Evolutionary conservation across 2,329 filamentous ascomycete species (phyloP), one percentile per base, ranked within the genome.

Genomic region (Aspergillus novoparasiticus): DNA sequence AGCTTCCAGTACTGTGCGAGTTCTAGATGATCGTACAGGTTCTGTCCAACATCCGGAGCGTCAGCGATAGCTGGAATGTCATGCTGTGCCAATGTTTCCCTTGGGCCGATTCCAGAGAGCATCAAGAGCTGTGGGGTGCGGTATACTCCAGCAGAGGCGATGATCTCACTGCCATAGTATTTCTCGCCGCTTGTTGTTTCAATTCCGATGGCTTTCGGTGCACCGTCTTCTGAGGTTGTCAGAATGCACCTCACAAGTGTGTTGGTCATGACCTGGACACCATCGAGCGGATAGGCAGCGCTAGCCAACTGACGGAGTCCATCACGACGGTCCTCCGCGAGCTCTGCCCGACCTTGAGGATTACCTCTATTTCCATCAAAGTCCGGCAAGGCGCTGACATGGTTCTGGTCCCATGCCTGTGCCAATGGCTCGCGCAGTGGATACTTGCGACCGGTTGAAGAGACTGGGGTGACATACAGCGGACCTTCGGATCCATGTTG

Each of bases 81-180:
- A 34, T 73, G 65, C 10, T 70, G 45, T 21, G 68, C 16, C 30
- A 79, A 67, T 11, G 70, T 68, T 1, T 61, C 58, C 10, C 54
- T 46, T 32, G 72, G 68, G 3, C 73, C 74, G 23, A 76, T 68
- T 5, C 74, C 74, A 1, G 72, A 74, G 9, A 75, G 66, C 71
- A 75, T 73, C 14, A 76, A 66, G 4, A 76, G 67, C 59, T 82
- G 80, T 0, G 80, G 81, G 1, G 78, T 79, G 26, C 78, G 76
- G 60, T 79, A 80, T 2, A 74, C 72, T 14, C 81, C 81, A 2
- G 79, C 78, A 2, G 77, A 78, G 5, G 82, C 26, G 34, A 83
- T 79, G 39, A 83, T 77, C 64, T 83, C 81, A 45, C 78, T 75
- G 19, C 66, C 69, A 2, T 1, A 51, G 39, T 21, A 53, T 61